Conservation (phyloP, 495 filamentous ascomycete genomes). For the Filosporella fistucella region DNA sequence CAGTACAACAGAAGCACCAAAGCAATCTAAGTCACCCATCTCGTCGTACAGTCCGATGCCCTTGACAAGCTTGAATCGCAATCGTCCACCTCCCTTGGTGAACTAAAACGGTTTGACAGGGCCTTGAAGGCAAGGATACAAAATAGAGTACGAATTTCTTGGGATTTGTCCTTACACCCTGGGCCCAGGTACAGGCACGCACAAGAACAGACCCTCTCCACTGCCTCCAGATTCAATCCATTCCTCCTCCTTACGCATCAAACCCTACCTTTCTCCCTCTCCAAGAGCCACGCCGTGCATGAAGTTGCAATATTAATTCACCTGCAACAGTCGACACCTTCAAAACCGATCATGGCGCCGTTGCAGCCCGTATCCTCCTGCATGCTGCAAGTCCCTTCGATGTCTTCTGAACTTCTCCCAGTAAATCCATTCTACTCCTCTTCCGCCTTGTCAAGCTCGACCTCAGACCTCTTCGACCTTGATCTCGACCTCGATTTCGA, state of each 20-base stretch:
- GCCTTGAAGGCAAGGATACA: too few relatives aligned
- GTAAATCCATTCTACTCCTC: neutral
- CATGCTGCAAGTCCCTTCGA: conserved; percentile 26
- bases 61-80: neutral
- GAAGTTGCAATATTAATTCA: conserved; percentile 9
- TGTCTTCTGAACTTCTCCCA: too few relatives aligned
- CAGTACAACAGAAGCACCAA: neutral
- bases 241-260: too few relatives aligned
- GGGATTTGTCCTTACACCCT: too few relatives aligned
- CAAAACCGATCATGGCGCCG: conserved; percentile 3
- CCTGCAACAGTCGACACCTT: neutral
- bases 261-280: too few relatives aligned
- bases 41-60: neutral
- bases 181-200: too few relatives aligned
- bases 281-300: conserved; percentile 6
- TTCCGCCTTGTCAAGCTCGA: neutral
- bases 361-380: neutral
- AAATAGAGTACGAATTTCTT: too few relatives aligned
- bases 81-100: conserved; percentile 1
- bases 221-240: too few relatives aligned
- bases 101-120: conserved; percentile 4
- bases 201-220: too few relatives aligned
- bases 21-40: neutral
- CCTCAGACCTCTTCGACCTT: conserved; percentile 49
- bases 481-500: conserved; percentile 17